phyloP scores from a whole-genome alignment of 2,329 filamentous ascomycete genomes.

The Diaporthe longicolla region DNA sequence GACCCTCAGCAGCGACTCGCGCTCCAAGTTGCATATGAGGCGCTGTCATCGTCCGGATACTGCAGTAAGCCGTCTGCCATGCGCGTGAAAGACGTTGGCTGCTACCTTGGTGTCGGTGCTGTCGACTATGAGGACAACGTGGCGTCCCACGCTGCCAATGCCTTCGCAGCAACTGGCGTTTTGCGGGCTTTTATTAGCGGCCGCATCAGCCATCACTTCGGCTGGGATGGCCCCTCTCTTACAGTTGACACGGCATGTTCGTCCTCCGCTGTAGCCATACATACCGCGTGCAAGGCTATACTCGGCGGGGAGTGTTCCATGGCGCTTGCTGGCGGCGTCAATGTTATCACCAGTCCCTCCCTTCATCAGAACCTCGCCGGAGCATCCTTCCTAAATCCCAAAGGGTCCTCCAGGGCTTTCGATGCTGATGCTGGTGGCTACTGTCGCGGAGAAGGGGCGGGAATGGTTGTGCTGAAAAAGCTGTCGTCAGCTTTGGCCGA shows the following conservation, averaged over 20 bases:
- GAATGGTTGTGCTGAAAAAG: slow-evolving; percentile 64
- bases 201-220: slow-evolving; percentile 58
- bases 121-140: slow-evolving; percentile 39
- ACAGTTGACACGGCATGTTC: slow-evolving; percentile 57
- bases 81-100: slow-evolving; percentile 50
- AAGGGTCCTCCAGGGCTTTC: slow-evolving; percentile 62
- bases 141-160: slow-evolving; percentile 19
- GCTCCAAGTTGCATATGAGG: slow-evolving; percentile 52
- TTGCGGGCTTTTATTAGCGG: slow-evolving; percentile 50
- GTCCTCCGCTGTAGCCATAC: slow-evolving; percentile 54
- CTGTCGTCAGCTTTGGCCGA: slow-evolving; percentile 65
- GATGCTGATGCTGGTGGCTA: slow-evolving; percentile 67
- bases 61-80: slow-evolving; percentile 1
- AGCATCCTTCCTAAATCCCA: slow-evolving; percentile 58
- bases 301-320: slow-evolving; percentile 50
- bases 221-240: slow-evolving; percentile 58
- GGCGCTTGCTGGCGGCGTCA: slow-evolving; percentile 57
- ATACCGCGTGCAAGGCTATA: slow-evolving; percentile 48
- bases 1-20: slow-evolving; percentile 50
- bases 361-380: slow-evolving; percentile 52
- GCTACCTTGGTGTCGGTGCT: slow-evolving; percentile 35
- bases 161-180: slow-evolving; percentile 30
- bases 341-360: slow-evolving; percentile 52
- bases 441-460: slow-evolving; percentile 65
- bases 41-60: slow-evolving; percentile 38